Evolutionary conservation across 176 grass and related monocot species (phyloP), one percentile per base, ranked within the genome.

Genomic region (Oryza meyeriana): DNA sequence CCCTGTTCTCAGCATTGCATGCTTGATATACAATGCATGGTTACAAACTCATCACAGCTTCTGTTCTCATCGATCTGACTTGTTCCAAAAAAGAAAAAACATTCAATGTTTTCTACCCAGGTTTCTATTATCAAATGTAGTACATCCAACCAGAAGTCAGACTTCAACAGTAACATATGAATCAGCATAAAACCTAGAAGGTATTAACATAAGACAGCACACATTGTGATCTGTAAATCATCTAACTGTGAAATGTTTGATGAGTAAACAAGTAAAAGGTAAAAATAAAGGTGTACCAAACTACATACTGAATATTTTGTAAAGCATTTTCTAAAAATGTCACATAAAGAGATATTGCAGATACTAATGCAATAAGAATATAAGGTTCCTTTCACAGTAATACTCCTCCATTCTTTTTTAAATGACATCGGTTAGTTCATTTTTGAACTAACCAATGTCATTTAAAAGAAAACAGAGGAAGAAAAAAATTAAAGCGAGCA

Each of bases 101-200:
- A 59, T 52, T 39, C 8, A 25, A 83, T 55, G 64, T n/a, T 20
- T 57, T 72, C 10, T 40, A 42, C 31, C 12, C 26, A 66, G 17
- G 26, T 69, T 83, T 83, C 45, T 16, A 18, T 64, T 31, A 73
- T n/a, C 42, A 79, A 65, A 74, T 52, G 26, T 41, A 44, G 47
- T 20, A 61, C 18, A 61, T 36, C 27, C 14, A 59, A 88, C 77
- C 24, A 67, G 14, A 63, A 65, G 5, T 29, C 22, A 65, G 12
- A 70, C 66, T 48, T 36, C 14, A 76, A 48, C 48, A 81, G 32
- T 8, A 27, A 36, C 4, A 11, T 12, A 80, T 29, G 14, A 59
- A 76, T 32, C 42, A 45, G 30, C 38, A 44, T 20, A 66, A 50
- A 31, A 26, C 52, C 20, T 66, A 14, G 34, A 75, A 59, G 77